Evolutionary conservation across 495 filamentous ascomycete genomes (phyloP).

Genomic region (Neurospora tetrasperma): DNA sequence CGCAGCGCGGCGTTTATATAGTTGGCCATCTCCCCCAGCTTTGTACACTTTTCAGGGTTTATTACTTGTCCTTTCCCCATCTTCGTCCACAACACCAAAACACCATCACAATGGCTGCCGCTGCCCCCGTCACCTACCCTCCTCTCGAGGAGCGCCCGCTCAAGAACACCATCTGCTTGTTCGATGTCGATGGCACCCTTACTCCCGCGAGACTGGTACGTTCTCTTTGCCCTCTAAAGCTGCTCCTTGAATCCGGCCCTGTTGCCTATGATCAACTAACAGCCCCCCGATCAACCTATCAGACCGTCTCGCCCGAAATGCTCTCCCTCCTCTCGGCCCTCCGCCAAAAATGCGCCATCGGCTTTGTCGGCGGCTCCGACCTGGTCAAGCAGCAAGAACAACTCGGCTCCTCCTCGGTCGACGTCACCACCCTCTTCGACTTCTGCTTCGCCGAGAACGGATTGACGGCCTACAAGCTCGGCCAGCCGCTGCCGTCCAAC

Average conservation of each 20-base stretch:
- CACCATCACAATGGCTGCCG: conserved; percentile 22
- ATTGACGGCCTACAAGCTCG: conserved; percentile 77
- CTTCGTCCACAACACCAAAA: neutral
- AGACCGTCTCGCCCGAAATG: conserved; percentile 69
- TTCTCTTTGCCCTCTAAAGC: conserved; percentile 4
- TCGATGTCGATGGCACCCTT: conserved; percentile 88
- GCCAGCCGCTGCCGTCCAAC: conserved; percentile 56
- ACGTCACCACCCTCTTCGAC: conserved; percentile 78
- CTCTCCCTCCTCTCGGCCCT: conserved; percentile 65
- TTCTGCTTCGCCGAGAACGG: conserved; percentile 96
- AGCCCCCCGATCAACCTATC: neutral
- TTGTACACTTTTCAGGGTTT: neutral
- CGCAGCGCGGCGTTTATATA: neutral
- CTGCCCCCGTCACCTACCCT: conserved; percentile 40
- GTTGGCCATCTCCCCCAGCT: neutral
- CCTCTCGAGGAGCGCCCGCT: conserved; percentile 70
- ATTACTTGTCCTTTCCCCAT: neutral
- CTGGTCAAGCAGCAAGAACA: conserved; percentile 93
- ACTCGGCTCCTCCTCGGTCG: conserved; percentile 51
- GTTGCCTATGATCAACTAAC: no score
- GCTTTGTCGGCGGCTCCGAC: conserved; percentile 82
- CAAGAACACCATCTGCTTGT: conserved; percentile 82
- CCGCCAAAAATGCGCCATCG: conserved; percentile 83
- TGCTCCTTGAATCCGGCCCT: neutral
- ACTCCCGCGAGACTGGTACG: conserved; percentile 62